These are phyloP conservation scores for Eutypella sp. DNA, from an alignment of 2,329 filamentous ascomycete species.

Conservation along the genomic window DNA sequence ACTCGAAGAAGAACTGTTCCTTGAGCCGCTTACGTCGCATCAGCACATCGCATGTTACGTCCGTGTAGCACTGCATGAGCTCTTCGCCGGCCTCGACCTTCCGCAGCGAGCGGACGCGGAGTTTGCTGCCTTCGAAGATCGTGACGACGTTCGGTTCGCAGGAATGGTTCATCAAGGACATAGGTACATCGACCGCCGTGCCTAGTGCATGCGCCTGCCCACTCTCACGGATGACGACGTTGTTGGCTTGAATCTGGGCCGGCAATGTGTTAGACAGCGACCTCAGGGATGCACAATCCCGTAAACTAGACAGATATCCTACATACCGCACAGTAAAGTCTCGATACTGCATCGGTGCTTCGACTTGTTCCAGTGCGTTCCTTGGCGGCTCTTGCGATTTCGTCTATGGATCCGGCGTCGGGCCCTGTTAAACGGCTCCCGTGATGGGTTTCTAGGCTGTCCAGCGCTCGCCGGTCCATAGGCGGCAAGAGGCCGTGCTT, in stretches of 20 bases:
- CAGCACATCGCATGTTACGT: constrained; percentile 18
- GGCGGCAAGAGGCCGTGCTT: constrained; percentile 14
- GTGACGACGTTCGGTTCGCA: constrained; percentile 31
- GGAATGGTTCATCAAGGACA: constrained; percentile 31
- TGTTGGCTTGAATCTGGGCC: constrained; percentile 22
- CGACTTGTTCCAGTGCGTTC: not conserved
- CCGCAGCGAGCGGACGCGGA: constrained; percentile 26
- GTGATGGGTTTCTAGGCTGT: constrained; percentile 21
- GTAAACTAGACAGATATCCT: no score
- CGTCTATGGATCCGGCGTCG: constrained; percentile 6
- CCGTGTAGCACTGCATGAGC: constrained; percentile 29
- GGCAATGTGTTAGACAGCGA: not conserved
- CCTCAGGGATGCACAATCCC: constrained; percentile 4
- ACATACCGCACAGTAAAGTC: not conserved
- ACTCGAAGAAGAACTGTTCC: constrained; percentile 21
- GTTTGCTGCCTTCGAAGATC: constrained; percentile 26
- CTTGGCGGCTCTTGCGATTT: constrained; percentile 3
- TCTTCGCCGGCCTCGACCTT: constrained; percentile 29
- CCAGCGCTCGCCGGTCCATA: constrained; percentile 10
- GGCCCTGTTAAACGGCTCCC: constrained; percentile 8
- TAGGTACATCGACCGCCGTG: constrained; percentile 24
- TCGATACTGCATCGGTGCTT: constrained; percentile 2
- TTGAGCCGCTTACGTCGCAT: constrained; percentile 16
- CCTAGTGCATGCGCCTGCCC: constrained; percentile 18
- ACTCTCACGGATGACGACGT: constrained; percentile 16